A percentile compares a stretch with the other conserved stretches of the same genome.
Conservation (phyloP, 352 stramenopile genomes). For the Nothophytophthora sp. region DNA sequence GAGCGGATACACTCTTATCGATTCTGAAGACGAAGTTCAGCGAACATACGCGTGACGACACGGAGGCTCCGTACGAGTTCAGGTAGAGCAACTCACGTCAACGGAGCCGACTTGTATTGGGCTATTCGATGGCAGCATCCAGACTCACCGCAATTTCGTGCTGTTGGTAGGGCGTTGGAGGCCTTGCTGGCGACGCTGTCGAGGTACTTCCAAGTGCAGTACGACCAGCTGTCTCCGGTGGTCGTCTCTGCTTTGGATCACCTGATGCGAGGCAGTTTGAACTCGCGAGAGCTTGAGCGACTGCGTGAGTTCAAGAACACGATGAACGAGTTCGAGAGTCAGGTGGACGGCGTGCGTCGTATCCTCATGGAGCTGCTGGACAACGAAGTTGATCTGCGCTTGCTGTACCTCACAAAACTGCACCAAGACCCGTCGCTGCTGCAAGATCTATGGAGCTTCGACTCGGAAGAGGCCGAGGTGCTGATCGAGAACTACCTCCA, state of each 20-base stretch:
- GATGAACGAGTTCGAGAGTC: slow-evolving; percentile 74
- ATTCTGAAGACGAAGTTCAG: slow-evolving; percentile 52
- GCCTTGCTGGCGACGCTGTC: slow-evolving; percentile 57
- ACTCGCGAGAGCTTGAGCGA: slow-evolving; percentile 53
- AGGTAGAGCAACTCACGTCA: slow-evolving; percentile 31
- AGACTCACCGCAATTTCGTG: not conserved
- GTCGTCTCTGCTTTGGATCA: slow-evolving; percentile 49
- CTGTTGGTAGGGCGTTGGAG: slow-evolving; percentile 36
- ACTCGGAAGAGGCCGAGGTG: slow-evolving; percentile 62
- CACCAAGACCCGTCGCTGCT: slow-evolving; percentile 39
- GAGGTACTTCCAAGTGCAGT: slow-evolving; percentile 57
- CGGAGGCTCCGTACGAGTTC: slow-evolving; percentile 54
- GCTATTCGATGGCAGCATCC: not conserved
- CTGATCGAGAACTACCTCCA: slow-evolving; percentile 62
- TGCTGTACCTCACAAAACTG: slow-evolving; percentile 59
- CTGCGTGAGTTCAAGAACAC: slow-evolving; percentile 74
- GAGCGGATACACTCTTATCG: slow-evolving; percentile 36
- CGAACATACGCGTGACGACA: slow-evolving; percentile 40
- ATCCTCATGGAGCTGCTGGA: slow-evolving; percentile 70
- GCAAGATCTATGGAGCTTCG: slow-evolving; percentile 39
- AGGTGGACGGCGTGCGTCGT: slow-evolving; percentile 60
- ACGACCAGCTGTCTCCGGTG: slow-evolving; percentile 37
- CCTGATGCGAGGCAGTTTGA: slow-evolving; percentile 46
- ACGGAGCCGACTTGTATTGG: too few relatives aligned
- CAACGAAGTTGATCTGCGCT: slow-evolving; percentile 69